Conservation (phyloP, 805 yeast genomes). For the Hanseniaspora jakobsenii region DNA sequence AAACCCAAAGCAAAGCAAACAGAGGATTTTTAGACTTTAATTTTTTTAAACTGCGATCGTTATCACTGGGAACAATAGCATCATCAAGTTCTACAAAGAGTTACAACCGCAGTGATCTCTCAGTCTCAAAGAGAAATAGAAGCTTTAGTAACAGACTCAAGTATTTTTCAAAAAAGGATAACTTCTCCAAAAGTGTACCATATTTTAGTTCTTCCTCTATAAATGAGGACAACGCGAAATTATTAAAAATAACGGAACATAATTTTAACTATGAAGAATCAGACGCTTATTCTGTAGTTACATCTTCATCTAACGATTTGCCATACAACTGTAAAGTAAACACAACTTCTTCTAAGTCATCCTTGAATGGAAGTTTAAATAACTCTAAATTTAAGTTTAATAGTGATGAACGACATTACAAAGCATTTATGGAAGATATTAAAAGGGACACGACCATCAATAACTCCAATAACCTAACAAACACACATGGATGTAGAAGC, state of each 20-base stretch:
- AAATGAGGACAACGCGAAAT: too few species aligned
- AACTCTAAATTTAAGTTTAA: background rate
- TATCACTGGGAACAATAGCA: too few species aligned
- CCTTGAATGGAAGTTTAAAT: background rate
- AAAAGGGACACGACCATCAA: too few species aligned
- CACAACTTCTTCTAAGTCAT: constrained; percentile 2
- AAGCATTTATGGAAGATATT: too few species aligned
- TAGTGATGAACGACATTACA: too few species aligned
- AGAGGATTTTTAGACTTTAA: too few species aligned
- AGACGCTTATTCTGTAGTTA: background rate
- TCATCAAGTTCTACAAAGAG: background rate
- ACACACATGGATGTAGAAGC: too few species aligned
- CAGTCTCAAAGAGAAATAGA: background rate
- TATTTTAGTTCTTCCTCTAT: too few species aligned
- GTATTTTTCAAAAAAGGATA: background rate
- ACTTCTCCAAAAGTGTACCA: background rate
- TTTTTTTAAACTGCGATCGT: too few species aligned
- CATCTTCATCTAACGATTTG: background rate
- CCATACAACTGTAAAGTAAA: background rate
- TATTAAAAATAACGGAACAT: background rate
- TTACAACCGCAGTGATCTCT: too few species aligned
- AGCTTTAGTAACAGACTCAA: background rate
- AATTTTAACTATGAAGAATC: background rate
- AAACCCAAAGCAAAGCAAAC: too few species aligned
- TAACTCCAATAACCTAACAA: too few species aligned